phyloP scores from a whole-genome alignment of 2,329 filamentous ascomycete genomes.

The Cladosporium sp. region DNA sequence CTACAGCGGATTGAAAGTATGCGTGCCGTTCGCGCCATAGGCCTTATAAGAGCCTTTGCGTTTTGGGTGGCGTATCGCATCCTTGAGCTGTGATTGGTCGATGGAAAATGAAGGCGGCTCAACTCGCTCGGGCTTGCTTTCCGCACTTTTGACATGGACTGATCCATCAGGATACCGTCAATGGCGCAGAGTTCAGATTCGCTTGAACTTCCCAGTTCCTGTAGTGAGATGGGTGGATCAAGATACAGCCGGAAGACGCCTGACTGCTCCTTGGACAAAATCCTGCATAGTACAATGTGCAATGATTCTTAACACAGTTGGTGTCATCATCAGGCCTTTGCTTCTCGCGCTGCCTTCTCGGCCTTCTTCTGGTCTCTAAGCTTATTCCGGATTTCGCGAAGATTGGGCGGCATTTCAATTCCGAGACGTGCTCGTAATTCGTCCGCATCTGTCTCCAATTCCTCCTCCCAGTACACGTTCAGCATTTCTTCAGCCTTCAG shows the following conservation, averaged over 20 bases:
- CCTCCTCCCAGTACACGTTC: constrained; percentile 97
- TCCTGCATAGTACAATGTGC: no score
- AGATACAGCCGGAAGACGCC: no score
- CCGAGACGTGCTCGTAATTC: constrained; percentile 70
- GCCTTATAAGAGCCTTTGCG: background rate
- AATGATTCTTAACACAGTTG: no score
- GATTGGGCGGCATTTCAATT: constrained; percentile 83
- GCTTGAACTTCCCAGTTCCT: no score
- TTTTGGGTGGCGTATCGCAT: background rate
- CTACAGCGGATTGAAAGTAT: background rate
- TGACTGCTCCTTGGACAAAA: no score
- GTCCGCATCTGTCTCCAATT: constrained; percentile 76
- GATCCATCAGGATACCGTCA: background rate
- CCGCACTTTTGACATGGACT: background rate
- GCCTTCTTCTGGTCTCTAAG: constrained; percentile 66
- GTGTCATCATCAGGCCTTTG: background rate
- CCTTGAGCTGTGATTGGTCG: background rate
- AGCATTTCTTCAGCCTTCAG: constrained; percentile 73
- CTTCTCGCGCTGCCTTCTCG: constrained; percentile 49
- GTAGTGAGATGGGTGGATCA: no score
- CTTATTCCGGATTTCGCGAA: constrained; percentile 70
- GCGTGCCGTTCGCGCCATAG: background rate
- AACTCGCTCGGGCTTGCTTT: background rate
- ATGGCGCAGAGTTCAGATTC: no score
- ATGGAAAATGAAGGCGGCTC: constrained; percentile 5